Evolutionary conservation across 2,329 filamentous ascomycete species (phyloP).

Genomic region (Colletotrichum sp.): DNA sequence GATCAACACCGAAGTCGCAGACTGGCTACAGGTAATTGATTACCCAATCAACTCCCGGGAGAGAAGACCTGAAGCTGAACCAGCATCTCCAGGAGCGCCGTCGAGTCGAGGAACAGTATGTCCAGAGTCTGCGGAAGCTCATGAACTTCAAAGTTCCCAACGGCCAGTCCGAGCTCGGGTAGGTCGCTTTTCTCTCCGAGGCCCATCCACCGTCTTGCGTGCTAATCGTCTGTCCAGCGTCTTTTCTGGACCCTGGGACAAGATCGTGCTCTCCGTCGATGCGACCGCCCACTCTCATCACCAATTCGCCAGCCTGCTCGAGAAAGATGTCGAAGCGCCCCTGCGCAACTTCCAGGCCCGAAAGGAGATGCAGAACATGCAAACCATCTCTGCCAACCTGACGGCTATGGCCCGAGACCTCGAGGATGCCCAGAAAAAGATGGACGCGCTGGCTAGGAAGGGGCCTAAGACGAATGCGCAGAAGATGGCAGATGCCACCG

Average conservation of each 20-base stretch:
- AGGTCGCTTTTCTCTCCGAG: slow-evolving; percentile 40
- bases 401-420: slow-evolving; percentile 82
- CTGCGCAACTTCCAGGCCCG: slow-evolving; percentile 76
- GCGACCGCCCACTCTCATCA: slow-evolving; percentile 84
- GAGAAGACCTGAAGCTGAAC: slow-evolving; percentile 7
- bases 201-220: neutral
- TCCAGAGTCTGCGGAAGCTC: slow-evolving; percentile 80
- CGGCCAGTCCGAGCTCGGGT: slow-evolving; percentile 85
- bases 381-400: slow-evolving; percentile 82
- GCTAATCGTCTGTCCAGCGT: slow-evolving; percentile 61
- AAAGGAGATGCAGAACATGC: slow-evolving; percentile 82
- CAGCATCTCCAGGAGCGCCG: slow-evolving; percentile 76
- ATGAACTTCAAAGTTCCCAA: slow-evolving; percentile 77
- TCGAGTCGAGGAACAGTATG: slow-evolving; percentile 90
- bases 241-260: slow-evolving; percentile 90
- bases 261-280: slow-evolving; percentile 81
- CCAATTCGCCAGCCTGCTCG: slow-evolving; percentile 79
- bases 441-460: slow-evolving; percentile 84
- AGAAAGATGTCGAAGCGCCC: slow-evolving; percentile 85
- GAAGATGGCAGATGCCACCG: slow-evolving; percentile 77
- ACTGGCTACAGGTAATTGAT: slow-evolving; percentile 86
- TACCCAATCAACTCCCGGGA: neutral
- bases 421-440: slow-evolving; percentile 81
- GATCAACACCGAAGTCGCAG: slow-evolving; percentile 89
- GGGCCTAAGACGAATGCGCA: slow-evolving; percentile 76